Conservation (phyloP, 1,284 basidiomycete genomes). For the Cutaneotrichosporon sp. region DNA sequence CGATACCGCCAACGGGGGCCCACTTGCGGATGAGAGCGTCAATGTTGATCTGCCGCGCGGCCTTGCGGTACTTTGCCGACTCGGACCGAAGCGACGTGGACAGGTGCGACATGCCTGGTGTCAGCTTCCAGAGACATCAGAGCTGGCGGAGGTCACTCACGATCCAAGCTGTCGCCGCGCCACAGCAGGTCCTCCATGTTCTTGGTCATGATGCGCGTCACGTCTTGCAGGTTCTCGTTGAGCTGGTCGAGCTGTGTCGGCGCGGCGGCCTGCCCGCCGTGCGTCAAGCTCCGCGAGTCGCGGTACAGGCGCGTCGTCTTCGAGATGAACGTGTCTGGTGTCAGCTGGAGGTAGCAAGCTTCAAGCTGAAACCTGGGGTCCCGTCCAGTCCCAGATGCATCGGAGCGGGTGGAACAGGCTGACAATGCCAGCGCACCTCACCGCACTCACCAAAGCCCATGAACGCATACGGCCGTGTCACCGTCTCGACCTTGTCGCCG, state of each 20-base stretch:
- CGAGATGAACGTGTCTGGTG: slow-evolving; percentile 93
- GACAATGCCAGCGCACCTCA: too few relatives aligned
- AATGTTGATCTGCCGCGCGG: slow-evolving; percentile 91
- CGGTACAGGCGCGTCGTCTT: slow-evolving; percentile 94
- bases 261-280: slow-evolving; percentile 41
- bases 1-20: slow-evolving; percentile 82
- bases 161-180: slow-evolving; percentile 58
- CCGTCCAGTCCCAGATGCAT: too few relatives aligned
- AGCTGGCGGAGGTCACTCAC: slow-evolving; percentile 10
- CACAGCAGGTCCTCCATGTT: slow-evolving; percentile 97
- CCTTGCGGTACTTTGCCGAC: slow-evolving; percentile 96
- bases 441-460: slow-evolving; percentile 79
- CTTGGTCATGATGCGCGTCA: slow-evolving; percentile 99
- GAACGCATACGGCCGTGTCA: slow-evolving; percentile 90
- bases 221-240: slow-evolving; percentile 95
- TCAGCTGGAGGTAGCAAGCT: slow-evolving; percentile 11
- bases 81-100: slow-evolving; percentile 97
- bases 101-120: slow-evolving; percentile 88
- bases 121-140: neutral
- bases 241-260: slow-evolving; percentile 71
- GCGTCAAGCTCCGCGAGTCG: slow-evolving; percentile 81
- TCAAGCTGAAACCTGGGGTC: too few relatives aligned
- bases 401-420: too few relatives aligned
- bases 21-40: slow-evolving; percentile 94
- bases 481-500: slow-evolving; percentile 81